Evolutionary conservation across 768 basidiomycete species (phyloP).

Genomic region (Leccinum boreale): DNA sequence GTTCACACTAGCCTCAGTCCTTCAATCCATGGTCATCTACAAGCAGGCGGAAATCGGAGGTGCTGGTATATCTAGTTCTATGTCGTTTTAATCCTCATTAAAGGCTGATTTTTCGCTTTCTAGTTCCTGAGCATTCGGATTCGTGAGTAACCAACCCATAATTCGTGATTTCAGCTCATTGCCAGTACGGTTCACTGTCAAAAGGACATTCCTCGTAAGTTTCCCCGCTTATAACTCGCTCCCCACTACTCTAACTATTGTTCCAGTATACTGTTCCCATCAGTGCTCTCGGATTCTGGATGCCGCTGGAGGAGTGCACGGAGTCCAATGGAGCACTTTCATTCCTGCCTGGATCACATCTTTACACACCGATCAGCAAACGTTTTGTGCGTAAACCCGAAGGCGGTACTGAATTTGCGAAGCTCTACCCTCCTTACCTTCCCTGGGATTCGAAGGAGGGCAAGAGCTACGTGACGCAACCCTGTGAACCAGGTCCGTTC

Average conservation of each 20-base stretch:
- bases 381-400: slow-evolving; percentile 77
- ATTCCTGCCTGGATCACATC: slow-evolving; percentile 89
- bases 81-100: not conserved
- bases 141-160: slow-evolving; percentile 53
- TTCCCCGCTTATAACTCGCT: not conserved
- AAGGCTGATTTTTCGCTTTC: not conserved
- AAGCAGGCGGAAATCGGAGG: slow-evolving; percentile 94
- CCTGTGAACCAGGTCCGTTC: slow-evolving; percentile 65
- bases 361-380: slow-evolving; percentile 66
- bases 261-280: slow-evolving; percentile 87
- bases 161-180: slow-evolving; percentile 52
- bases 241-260: slow-evolving; percentile 1
- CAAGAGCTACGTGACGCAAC: slow-evolving; percentile 60
- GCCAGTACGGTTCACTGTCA: slow-evolving; percentile 40
- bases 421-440: slow-evolving; percentile 39
- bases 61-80: slow-evolving; percentile 53
- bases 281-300: slow-evolving; percentile 94
- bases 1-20: slow-evolving; percentile 41
- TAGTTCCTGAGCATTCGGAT: slow-evolving; percentile 91
- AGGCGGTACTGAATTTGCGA: slow-evolving; percentile 85
- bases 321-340: slow-evolving; percentile 78
- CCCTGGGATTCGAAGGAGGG: not conserved
- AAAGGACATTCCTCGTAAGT: not conserved
- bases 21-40: slow-evolving; percentile 94
- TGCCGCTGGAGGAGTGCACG: slow-evolving; percentile 89